Evolutionary conservation across 371 early-diverging fungal species (phyloP).

Genomic region (Rhizopus delemar): DNA sequence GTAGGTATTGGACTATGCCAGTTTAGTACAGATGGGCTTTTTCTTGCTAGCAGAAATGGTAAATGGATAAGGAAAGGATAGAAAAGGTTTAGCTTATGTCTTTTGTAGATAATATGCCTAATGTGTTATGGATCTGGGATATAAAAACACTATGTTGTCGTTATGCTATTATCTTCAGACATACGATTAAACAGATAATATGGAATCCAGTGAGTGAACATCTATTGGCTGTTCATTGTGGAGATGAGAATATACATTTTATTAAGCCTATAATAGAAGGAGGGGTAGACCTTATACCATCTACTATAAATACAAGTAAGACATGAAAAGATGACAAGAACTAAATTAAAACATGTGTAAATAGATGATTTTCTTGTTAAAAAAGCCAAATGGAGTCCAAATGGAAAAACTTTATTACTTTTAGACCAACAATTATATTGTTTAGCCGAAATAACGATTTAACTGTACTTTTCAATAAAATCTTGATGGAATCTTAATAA

Average conservation of each 20-base stretch:
- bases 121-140: slow-evolving; percentile 67
- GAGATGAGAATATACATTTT: slow-evolving; percentile 47
- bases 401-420: slow-evolving; percentile 41
- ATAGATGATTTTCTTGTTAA: slow-evolving; percentile 43
- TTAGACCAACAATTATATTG: slow-evolving; percentile 43
- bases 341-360: background rate
- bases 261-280: slow-evolving; percentile 28
- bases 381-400: slow-evolving; percentile 37
- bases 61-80: slow-evolving; percentile 25
- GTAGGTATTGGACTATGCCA: slow-evolving; percentile 56
- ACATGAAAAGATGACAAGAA: slow-evolving; percentile 3
- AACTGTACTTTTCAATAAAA: slow-evolving; percentile 73
- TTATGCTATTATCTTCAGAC: slow-evolving; percentile 50
- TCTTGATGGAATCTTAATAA: slow-evolving; percentile 76
- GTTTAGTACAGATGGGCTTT: slow-evolving; percentile 63
- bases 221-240: slow-evolving; percentile 53
- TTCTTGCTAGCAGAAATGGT: slow-evolving; percentile 55
- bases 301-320: slow-evolving; percentile 34
- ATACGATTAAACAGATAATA: slow-evolving; percentile 42
- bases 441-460: slow-evolving; percentile 25
- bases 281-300: slow-evolving; percentile 9
- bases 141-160: slow-evolving; percentile 38
- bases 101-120: slow-evolving; percentile 61
- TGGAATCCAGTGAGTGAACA: slow-evolving; percentile 65
- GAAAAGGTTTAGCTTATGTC: background rate